These are phyloP conservation scores for Chiua sp. DNA, from an alignment of 1,284 basidiomycete species.

Conservation along the genomic window DNA sequence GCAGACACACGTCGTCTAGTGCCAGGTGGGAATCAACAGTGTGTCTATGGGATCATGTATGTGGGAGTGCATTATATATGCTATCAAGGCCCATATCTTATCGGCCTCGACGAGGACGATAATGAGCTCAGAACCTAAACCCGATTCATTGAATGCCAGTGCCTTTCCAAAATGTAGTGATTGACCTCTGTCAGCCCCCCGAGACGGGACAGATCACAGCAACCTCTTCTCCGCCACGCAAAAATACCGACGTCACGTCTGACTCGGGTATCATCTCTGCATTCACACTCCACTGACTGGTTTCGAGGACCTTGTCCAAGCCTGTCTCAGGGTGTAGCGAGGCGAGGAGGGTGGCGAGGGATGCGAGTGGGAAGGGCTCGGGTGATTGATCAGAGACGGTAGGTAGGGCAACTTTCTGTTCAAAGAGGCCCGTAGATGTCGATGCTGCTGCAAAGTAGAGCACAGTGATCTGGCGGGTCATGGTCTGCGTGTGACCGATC, in stretches of 20 bases:
- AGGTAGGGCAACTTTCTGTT: conserved; percentile 53
- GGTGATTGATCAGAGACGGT: conserved; percentile 32
- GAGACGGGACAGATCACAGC: conserved; percentile 85
- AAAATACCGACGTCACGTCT: conserved; percentile 39
- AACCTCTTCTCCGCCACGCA: conserved; percentile 78
- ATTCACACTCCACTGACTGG: conserved; percentile 78
- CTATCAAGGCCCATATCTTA: too few relatives aligned
- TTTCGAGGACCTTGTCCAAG: conserved; percentile 57
- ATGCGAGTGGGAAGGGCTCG: conserved; percentile 54
- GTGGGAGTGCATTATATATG: neutral
- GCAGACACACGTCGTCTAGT: too few relatives aligned
- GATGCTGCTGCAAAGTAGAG: conserved; percentile 84
- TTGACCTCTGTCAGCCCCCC: conserved; percentile 58
- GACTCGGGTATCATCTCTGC: conserved; percentile 79
- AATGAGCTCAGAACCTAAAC: neutral
- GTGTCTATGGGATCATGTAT: neutral
- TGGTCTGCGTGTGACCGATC: too few relatives aligned
- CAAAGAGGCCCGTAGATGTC: conserved; percentile 63
- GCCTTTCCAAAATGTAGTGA: neutral
- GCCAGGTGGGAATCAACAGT: too few relatives aligned
- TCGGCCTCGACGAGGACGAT: too few relatives aligned
- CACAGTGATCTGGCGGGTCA: conserved; percentile 53
- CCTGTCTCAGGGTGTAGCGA: conserved; percentile 56
- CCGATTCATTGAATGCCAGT: neutral
- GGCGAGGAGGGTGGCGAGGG: conserved; percentile 55